A percentile compares a stretch with the other conserved stretches of the same genome.
Conservation (phyloP, 1,284 basidiomycete species). For the Athelia sp. region DNA sequence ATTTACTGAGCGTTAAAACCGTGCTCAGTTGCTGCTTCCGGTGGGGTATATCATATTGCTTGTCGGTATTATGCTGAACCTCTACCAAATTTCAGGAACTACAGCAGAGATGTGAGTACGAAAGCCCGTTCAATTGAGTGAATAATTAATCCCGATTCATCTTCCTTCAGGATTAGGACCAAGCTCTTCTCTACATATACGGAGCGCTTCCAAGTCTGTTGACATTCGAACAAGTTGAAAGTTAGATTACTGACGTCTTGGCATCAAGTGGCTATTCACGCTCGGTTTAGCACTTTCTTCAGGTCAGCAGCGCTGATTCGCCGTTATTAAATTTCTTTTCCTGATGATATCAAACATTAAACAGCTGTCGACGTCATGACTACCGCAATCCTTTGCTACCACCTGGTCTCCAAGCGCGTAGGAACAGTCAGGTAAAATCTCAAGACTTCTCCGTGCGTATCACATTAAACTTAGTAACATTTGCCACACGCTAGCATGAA, state of each 20-base stretch:
- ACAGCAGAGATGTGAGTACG: slow-evolving; percentile 27
- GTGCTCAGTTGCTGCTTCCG: slow-evolving; percentile 20
- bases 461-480: too few relatives aligned
- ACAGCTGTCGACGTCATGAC: slow-evolving; percentile 40
- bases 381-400: slow-evolving; percentile 38
- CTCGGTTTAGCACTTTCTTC: slow-evolving; percentile 44
- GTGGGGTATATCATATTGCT: slow-evolving; percentile 8
- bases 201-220: slow-evolving; percentile 17
- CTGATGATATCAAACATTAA: too few relatives aligned
- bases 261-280: slow-evolving; percentile 42
- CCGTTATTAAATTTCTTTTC: too few relatives aligned
- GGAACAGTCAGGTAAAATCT: slow-evolving; percentile 14
- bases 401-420: slow-evolving; percentile 31
- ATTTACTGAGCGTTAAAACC: not conserved
- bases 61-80: not conserved
- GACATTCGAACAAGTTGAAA: not conserved
- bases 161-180: slow-evolving; percentile 18
- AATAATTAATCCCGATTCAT: slow-evolving; percentile 1
- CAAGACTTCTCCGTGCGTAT: too few relatives aligned
- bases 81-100: slow-evolving; percentile 11
- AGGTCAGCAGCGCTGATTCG: too few relatives aligned
- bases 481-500: slow-evolving; percentile 32
- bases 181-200: slow-evolving; percentile 19
- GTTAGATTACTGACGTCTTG: not conserved
- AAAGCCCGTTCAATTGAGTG: not conserved